These are phyloP conservation scores for Apiotrichum mycotoxinovorans DNA, from an alignment of 1,284 basidiomycete genomes.

Conservation along the genomic window DNA sequence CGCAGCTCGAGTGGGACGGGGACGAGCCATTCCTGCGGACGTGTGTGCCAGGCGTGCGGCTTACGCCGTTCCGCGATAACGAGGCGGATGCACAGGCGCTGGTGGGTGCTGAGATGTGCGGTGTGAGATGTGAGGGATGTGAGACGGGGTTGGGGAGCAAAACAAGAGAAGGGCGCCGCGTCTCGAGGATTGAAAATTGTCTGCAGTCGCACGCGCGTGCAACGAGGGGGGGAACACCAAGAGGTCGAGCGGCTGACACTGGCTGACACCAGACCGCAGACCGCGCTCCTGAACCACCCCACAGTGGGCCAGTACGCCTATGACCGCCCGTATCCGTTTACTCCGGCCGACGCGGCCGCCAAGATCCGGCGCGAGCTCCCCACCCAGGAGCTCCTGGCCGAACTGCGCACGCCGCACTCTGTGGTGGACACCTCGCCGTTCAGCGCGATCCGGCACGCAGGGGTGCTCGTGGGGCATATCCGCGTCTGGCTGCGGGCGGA, in stretches of 20 bases:
- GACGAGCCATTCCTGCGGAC: conserved; percentile 1
- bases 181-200: too few species aligned
- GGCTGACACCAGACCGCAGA: background rate
- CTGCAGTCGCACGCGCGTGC: too few species aligned
- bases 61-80: conserved; percentile 2
- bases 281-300: background rate
- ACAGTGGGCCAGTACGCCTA: background rate
- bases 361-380: background rate
- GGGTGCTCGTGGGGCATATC: background rate
- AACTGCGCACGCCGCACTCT: background rate
- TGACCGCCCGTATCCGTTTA: conserved; percentile 2
- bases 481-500: background rate
- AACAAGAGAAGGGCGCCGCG: too few species aligned
- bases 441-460: background rate
- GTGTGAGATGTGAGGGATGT: too few species aligned
- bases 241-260: too few species aligned
- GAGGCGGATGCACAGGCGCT: background rate
- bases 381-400: background rate
- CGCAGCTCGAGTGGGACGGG: background rate
- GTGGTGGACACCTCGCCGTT: background rate
- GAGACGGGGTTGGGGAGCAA: too few species aligned
- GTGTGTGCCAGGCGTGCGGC: background rate
- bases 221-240: too few species aligned
- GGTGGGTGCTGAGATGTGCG: too few species aligned
- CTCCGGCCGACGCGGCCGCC: background rate